Evolutionary conservation across 1,139 yeast species (phyloP), one percentile per base, ranked within the genome.

Genomic region (Sugiyamaella grinbergsii): DNA sequence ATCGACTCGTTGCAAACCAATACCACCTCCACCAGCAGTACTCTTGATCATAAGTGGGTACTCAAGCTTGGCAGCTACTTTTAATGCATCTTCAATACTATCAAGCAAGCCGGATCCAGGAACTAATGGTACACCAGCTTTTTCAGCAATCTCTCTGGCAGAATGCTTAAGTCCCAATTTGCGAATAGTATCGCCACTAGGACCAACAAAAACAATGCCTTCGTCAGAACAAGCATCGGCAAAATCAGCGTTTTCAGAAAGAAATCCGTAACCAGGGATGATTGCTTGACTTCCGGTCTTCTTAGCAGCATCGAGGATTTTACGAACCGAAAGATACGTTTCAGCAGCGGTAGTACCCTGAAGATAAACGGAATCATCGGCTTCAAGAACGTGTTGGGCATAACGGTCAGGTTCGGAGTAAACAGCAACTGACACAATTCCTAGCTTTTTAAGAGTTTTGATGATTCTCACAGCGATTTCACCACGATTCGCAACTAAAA

Each of bases 1-100:
- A 63, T 90, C 95, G 54, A 91, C 97, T 67, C 90, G 85, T 68
- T 90, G 97, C 62, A 93, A 75, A 58, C 98, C 98, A 64, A 91
- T 93, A 71, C 98, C 98, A 69, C 98, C 98, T 63, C 98, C 98
- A 68, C 98, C 98, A 31, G 98, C 98, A 55, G 98, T 91, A 18
- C 96, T 86, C 71, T 93, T 93, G 49, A 93, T 87, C 98, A 93
- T 93, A 40, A 93, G 80, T 22, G 98, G 98, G 64, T 88, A 93
- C 56, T 82, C 89, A 51, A 93, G 76, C 59, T 80, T 73, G 19
- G 79, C 82, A n/a, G 97, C 98, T 57, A 84, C 79, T 54, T 73
- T 76, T 53, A 76, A 74, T 3, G 98, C 98, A 62, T 87, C 96
- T 18, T 77, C 77, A 5, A 89, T 77, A 54, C 80, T 73, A 2